Conservation (phyloP, 2,329 filamentous ascomycete genomes). For the Calonectria pteridis region DNA sequence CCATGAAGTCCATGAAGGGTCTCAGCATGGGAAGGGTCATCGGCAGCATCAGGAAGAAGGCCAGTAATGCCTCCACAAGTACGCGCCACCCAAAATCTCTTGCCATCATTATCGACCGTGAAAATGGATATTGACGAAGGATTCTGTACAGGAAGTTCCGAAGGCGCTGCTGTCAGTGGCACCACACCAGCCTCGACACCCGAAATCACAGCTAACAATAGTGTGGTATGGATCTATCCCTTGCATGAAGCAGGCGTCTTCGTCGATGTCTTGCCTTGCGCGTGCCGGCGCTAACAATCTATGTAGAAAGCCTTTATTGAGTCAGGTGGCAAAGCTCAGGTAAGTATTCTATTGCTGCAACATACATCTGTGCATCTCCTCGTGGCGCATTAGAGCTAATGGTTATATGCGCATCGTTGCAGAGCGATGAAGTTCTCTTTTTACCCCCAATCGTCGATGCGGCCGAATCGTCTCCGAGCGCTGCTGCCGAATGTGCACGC, state of each 20-base stretch:
- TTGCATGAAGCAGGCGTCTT: constrained; percentile 16
- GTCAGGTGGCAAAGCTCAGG: constrained; percentile 71
- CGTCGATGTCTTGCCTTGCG: constrained; percentile 16
- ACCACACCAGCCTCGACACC: constrained; percentile 67
- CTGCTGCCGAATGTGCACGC: constrained; percentile 84
- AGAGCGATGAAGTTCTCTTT: constrained; percentile 92
- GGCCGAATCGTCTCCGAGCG: constrained; percentile 90
- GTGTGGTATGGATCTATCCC: constrained; percentile 68
- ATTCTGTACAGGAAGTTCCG: constrained; percentile 23
- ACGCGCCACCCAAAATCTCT: constrained; percentile 24
- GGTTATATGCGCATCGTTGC: constrained; percentile 18
- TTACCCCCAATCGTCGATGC: constrained; percentile 94
- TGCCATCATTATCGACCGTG: background rate
- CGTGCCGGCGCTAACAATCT: constrained; percentile 37
- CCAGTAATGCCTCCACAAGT: constrained; percentile 46
- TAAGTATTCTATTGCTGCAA: constrained; percentile 49
- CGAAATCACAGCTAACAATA: constrained; percentile 74
- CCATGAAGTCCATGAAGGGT: constrained; percentile 63
- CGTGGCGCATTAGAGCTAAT: constrained; percentile 20
- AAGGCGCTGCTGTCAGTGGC: constrained; percentile 22
- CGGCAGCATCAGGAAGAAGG: constrained; percentile 65
- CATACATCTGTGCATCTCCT: background rate
- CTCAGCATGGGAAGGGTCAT: constrained; percentile 69
- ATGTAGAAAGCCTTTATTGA: constrained; percentile 84
- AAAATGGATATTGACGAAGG: constrained; percentile 6